Evolutionary conservation across 202 grass and related monocot species (phyloP).

Genomic region (Digitaria exilis): DNA sequence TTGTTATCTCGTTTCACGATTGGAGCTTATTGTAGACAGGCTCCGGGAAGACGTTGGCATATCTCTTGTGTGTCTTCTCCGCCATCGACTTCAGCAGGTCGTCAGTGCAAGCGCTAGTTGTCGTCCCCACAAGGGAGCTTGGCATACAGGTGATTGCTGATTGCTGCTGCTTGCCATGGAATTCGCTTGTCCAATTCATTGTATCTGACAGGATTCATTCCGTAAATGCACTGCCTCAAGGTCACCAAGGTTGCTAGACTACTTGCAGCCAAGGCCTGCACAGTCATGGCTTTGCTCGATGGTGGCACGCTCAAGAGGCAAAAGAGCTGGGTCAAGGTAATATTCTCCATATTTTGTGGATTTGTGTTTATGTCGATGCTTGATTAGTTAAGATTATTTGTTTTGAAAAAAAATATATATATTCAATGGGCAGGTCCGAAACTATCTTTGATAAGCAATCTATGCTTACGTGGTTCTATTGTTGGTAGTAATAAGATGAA

Average conservation of each 20-base stretch:
- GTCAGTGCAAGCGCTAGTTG: conserved; percentile 77
- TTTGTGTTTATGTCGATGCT: conserved; percentile 1
- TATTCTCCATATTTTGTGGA: background rate
- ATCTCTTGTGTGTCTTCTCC: conserved; percentile 74
- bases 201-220: conserved; percentile 6
- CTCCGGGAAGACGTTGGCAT: conserved; percentile 94
- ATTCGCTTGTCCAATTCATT: background rate
- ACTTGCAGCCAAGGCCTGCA: conserved; percentile 71
- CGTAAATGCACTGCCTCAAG: conserved; percentile 32
- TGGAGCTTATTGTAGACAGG: conserved; percentile 66
- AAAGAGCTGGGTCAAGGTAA: conserved; percentile 94
- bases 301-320: conserved; percentile 90
- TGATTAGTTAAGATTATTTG: background rate
- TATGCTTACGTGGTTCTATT: background rate
- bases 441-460: background rate
- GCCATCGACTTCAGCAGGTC: conserved; percentile 72
- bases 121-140: conserved; percentile 91
- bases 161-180: conserved; percentile 5
- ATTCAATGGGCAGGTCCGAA: background rate
- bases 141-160: conserved; percentile 80
- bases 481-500: background rate
- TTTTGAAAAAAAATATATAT: background rate
- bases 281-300: conserved; percentile 91
- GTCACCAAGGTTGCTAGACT: conserved; percentile 88
- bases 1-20: background rate